Evolutionary conservation across 805 yeast species (phyloP).

Genomic region (Candida nitratophila): DNA sequence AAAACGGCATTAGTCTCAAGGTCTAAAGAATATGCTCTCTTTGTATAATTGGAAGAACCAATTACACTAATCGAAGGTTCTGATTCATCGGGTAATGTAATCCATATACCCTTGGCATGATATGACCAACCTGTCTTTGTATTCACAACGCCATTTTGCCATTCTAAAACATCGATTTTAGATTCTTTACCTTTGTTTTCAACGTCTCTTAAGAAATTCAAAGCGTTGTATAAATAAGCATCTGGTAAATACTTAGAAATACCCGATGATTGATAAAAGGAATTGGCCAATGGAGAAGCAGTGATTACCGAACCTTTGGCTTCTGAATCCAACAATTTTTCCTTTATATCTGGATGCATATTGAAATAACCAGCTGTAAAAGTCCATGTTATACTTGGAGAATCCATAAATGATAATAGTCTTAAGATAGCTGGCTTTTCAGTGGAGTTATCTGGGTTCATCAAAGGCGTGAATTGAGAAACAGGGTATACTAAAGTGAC

Average conservation of each 20-base stretch:
- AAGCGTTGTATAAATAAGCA: constrained; percentile 76
- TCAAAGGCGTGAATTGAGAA: constrained; percentile 83
- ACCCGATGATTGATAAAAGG: constrained; percentile 82
- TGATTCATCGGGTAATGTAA: constrained; percentile 47
- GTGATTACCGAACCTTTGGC: constrained; percentile 72
- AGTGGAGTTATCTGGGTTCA: constrained; percentile 64
- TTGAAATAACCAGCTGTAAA: constrained; percentile 97
- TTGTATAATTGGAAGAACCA: constrained; percentile 92
- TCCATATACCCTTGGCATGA: constrained; percentile 96
- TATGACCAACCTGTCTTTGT: constrained; percentile 90
- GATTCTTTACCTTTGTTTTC: constrained; percentile 31
- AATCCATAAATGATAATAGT: constrained; percentile 49
- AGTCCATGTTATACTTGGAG: constrained; percentile 60
- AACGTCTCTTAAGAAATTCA: constrained; percentile 54
- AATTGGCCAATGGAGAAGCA: constrained; percentile 91
- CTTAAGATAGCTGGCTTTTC: constrained; percentile 68
- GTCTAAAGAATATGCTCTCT: constrained; percentile 81
- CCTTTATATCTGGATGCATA: constrained; percentile 68
- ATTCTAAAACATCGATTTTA: constrained; percentile 59
- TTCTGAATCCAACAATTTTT: constrained; percentile 45
- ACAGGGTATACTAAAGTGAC: constrained; percentile 79
- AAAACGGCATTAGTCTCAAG: constrained; percentile 82
- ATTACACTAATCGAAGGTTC: constrained; percentile 71
- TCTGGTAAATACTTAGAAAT: constrained; percentile 76
- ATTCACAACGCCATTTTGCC: constrained; percentile 84